phyloP scores from a whole-genome alignment of 768 basidiomycete species.

The Guyanaporus albipodus region DNA sequence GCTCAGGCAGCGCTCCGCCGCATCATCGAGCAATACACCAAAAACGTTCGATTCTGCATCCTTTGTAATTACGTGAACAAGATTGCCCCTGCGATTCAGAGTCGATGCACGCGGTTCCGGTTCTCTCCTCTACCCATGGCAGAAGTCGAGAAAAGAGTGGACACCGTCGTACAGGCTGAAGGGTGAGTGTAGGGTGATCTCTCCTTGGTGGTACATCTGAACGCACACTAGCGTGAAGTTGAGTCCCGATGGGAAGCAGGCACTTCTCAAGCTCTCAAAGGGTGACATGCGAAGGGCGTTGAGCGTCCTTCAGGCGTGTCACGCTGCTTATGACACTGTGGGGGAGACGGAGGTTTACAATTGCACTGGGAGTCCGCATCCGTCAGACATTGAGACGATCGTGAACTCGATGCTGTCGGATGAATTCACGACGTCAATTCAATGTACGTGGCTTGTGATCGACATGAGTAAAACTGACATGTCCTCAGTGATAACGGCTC shows the following conservation, averaged over 20 bases:
- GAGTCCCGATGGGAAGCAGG: conserved; percentile 80
- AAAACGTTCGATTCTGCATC: conserved; percentile 98
- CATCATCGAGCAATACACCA: conserved; percentile 97
- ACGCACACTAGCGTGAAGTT: conserved; percentile 65
- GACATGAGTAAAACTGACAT: background rate
- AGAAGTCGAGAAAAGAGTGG: conserved; percentile 82
- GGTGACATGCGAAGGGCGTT: conserved; percentile 98
- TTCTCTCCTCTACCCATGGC: conserved; percentile 87
- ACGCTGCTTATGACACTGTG: conserved; percentile 88
- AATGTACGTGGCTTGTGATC: conserved; percentile 45
- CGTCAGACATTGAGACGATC: conserved; percentile 88
- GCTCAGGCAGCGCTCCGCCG: conserved; percentile 96
- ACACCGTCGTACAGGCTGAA: conserved; percentile 78
- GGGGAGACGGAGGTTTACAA: conserved; percentile 93
- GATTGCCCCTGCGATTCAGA: conserved; percentile 97
- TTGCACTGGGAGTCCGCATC: conserved; percentile 96
- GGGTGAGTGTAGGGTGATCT: conserved; percentile 45
- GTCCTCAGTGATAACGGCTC: conserved; percentile 69
- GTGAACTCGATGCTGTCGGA: conserved; percentile 95
- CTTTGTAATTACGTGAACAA: conserved; percentile 99
- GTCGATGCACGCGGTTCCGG: conserved; percentile 94
- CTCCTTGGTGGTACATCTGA: background rate
- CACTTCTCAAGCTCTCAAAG: conserved; percentile 88
- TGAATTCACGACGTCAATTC: conserved; percentile 90
- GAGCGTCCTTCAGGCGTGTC: conserved; percentile 96